Base-by-base conservation (phyloP, 2,329 filamentous ascomycete genomes). In the Aureobasidium sp. region DNA sequence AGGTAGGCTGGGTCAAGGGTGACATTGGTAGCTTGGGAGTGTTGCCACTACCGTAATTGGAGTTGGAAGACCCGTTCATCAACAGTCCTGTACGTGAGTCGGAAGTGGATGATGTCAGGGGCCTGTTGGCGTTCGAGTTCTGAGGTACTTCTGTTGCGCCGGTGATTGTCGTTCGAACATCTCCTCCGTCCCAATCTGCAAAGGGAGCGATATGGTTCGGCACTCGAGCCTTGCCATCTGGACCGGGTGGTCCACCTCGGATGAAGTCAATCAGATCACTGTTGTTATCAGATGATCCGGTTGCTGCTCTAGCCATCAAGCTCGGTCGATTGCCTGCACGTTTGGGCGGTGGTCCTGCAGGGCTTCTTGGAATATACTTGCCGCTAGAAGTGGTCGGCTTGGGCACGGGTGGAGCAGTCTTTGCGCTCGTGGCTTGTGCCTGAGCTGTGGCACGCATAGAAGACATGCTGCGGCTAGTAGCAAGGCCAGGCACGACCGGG, bases 211-310 rank as follows among this genome's bases (percentile, higher is more conserved):
- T 63, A 31, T 63, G 40, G 15, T 51, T 63, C n/a, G 58, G 51
- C 9, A 60, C 49, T 6, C 51, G 57, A 33, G 53, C 43, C 11
- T 60, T 60, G 46, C 76, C 71, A 63, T 77, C 45, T 8, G 55
- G 42, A n/a, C 35, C 45, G 0, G 89, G 87, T 3, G 91, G 91
- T 0, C 92, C 93, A 70, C 90, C 86, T 47, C 92, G 86, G 65
- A 99, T 95, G 72, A 99, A 97, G 70, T 97, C 92, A 65, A 96
- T 96, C 61, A 99, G 77, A 63, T 96, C 88, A 60, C 86, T 95
- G 65, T 86, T 86, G 53, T 85, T 80, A 17, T 84, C 80, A 43
- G 81, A 79, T 38, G 89, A 84, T 63, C 90, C 86, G 51, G 90
- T 87, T 61, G 93, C 68, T 29, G 57, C 63, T 54, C 69, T 40